Base-by-base conservation (phyloP, 2,329 filamentous ascomycete genomes). In the Penicillium sp. region DNA sequence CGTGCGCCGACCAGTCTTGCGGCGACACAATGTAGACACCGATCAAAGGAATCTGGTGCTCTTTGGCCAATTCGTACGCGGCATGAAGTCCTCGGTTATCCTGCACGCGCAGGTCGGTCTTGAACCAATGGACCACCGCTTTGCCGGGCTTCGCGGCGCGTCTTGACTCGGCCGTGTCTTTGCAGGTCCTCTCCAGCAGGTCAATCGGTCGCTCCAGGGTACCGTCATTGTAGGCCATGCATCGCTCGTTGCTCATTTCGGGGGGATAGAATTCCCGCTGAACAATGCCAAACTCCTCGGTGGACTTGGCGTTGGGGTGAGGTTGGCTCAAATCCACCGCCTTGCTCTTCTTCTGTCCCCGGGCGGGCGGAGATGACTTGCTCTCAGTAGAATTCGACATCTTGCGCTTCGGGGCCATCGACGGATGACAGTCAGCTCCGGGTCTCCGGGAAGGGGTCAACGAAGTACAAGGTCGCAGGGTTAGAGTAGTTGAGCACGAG, bases 41-140 rank as follows among this genome's bases (percentile, higher is more conserved):
- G 34, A 95, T 79, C 34, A 95, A 70, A 1, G 88, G 85, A 0
- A 90, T 76, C 0, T 79, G 78, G n/a, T 80, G 76, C 34, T 81
- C 76, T 49, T 81, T 82, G 1, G 89, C 88, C 42, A 77, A 76
- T 48, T 82, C 71, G 47, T 79, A 82, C 0, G 90, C 90, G 51
- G 83, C 68, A 32, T 79, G 76, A 25, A 95, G 67, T 0, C 80
- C 80, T 7, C 79, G 84, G 64, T 95, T 95, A 65, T 96, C 90
- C 0, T 71, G 67, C 1, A 79, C 75, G 3, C 90, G 79, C 43
- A 95, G 69, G 65, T 95, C 90, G 61, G 80, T 82, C 69, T 93
- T 94, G 74, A 91, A 95, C 90, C 90, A 95, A 68, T 95, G 88
- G 0, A 95, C 80, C 0, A 95, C 84, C 0, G 83, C 81, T 26